Evolutionary conservation across 495 filamentous ascomycete genomes (phyloP).

Genomic region (Talaromyces borbonicus): DNA sequence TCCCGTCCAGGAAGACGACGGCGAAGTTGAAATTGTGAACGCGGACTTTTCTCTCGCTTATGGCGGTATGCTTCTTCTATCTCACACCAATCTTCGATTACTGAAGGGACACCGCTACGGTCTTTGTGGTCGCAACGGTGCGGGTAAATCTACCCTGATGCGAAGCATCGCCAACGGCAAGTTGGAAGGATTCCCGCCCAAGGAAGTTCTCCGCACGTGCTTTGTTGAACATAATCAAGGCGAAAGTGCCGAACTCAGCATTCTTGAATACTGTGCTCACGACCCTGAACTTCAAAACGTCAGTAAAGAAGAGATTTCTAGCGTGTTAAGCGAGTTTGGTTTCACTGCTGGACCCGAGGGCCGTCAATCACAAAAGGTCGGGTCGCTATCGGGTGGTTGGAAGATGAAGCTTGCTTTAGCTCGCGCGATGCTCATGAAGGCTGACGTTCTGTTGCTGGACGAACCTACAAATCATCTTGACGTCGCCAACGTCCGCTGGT

Average conservation of each 20-base stretch:
- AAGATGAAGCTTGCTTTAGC: conserved; percentile 99
- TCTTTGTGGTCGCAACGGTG: conserved; percentile 92
- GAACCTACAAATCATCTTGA: conserved; percentile 99
- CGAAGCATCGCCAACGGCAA: conserved; percentile 90
- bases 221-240: conserved; percentile 99
- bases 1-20: conserved; percentile 75
- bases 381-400: conserved; percentile 97
- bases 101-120: conserved; percentile 96
- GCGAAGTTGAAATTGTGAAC: conserved; percentile 90
- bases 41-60: conserved; percentile 97
- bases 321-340: conserved; percentile 80
- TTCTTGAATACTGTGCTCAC: conserved; percentile 80
- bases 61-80: conserved; percentile 94
- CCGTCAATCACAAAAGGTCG: conserved; percentile 75
- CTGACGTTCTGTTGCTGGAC: conserved; percentile 91
- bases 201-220: conserved; percentile 84
- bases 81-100: conserved; percentile 88
- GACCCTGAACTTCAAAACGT: conserved; percentile 72
- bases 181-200: conserved; percentile 91
- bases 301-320: conserved; percentile 58
- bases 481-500: conserved; percentile 91
- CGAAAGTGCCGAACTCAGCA: conserved; percentile 90
- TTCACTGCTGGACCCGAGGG: conserved; percentile 87
- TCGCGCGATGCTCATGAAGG: conserved; percentile 90
- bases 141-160: conserved; percentile 98